Percentiles rank a stretch among this genome's conserved stretches.
phyloP scores from a whole-genome alignment of 1,139 yeast genomes.

The Scheffersomyces titani region DNA sequence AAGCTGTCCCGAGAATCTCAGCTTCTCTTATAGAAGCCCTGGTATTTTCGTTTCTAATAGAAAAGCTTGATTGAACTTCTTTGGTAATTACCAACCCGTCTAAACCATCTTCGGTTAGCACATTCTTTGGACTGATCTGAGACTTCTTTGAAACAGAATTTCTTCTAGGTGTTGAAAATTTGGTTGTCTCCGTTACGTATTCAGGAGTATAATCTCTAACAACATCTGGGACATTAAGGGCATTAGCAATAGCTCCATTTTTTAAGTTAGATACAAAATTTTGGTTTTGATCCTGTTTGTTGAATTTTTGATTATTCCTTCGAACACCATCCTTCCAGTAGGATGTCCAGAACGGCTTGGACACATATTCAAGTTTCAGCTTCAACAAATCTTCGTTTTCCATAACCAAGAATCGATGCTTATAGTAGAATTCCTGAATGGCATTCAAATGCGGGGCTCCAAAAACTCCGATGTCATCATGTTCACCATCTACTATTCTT shows the following conservation, averaged over 20 bases:
- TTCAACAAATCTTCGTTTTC: conserved; percentile 24
- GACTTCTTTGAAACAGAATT: conserved; percentile 2
- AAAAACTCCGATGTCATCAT: conserved; percentile 40
- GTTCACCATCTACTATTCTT: conserved; percentile 12
- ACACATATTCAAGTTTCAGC: conserved; percentile 28
- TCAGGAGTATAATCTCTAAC: conserved; percentile 7
- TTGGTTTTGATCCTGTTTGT: conserved; percentile 26
- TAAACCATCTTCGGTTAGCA: conserved; percentile 2
- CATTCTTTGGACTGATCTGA: conserved; percentile 7
- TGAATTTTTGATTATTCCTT: conserved; percentile 33
- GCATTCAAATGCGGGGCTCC: conserved; percentile 63
- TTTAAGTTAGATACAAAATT: conserved; percentile 15
- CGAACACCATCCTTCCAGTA: conserved; percentile 51
- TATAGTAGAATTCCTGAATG: conserved; percentile 55
- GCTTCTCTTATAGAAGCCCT: conserved; percentile 32
- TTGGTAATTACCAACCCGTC: conserved; percentile 20
- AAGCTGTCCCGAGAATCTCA: conserved; percentile 55
- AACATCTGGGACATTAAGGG: conserved; percentile 13
- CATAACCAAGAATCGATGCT: conserved; percentile 45
- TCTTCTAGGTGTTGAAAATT: conserved; percentile 1
- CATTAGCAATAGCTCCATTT: conserved; percentile 13
- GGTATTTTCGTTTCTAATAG: conserved; percentile 12
- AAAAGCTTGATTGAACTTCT: conserved; percentile 14
- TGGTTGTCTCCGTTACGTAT: not conserved
- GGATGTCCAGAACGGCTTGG: conserved; percentile 50